A percentile compares a stretch with the other conserved stretches of the same genome.
Evolutionary conservation across 768 basidiomycete species (phyloP).

Genomic region (Tricholoma sp.): DNA sequence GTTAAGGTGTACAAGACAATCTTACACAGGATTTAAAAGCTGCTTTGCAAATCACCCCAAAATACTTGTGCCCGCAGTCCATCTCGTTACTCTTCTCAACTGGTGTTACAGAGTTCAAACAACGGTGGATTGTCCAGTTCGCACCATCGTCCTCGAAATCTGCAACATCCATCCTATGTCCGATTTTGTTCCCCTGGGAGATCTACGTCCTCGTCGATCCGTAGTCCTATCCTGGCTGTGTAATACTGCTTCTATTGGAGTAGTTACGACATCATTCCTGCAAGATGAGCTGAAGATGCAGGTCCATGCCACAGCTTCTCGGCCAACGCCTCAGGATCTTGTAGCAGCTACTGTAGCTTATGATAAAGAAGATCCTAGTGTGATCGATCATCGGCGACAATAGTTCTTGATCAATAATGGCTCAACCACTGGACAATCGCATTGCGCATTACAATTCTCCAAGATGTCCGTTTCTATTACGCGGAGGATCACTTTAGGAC

Average conservation of each 20-base stretch:
- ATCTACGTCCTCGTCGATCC: background rate
- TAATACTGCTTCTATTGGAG: conserved; percentile 61
- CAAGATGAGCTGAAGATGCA: conserved; percentile 35
- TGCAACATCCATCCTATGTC: conserved; percentile 44
- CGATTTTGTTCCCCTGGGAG: background rate
- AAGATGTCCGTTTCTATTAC: too few species aligned
- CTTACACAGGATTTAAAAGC: conserved; percentile 42
- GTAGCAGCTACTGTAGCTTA: conserved; percentile 23
- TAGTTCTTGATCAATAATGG: too few species aligned
- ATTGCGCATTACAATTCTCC: too few species aligned
- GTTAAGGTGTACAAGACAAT: conserved; percentile 71
- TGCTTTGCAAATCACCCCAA: conserved; percentile 20
- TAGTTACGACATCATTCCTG: conserved; percentile 55
- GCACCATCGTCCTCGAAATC: conserved; percentile 68
- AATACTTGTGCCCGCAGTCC: conserved; percentile 13
- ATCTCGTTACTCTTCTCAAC: background rate
- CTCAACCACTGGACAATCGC: too few species aligned
- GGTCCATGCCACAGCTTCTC: conserved; percentile 52
- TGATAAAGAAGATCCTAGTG: conserved; percentile 4
- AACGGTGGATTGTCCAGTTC: conserved; percentile 73
- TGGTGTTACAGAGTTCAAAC: conserved; percentile 12
- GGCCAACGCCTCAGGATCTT: conserved; percentile 54
- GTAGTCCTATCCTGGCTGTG: background rate
- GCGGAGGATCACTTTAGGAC: too few species aligned
- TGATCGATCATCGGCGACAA: background rate